Evolutionary conservation across 331 rosid species (phyloP).

Genomic region (Prunus yedoensis): DNA sequence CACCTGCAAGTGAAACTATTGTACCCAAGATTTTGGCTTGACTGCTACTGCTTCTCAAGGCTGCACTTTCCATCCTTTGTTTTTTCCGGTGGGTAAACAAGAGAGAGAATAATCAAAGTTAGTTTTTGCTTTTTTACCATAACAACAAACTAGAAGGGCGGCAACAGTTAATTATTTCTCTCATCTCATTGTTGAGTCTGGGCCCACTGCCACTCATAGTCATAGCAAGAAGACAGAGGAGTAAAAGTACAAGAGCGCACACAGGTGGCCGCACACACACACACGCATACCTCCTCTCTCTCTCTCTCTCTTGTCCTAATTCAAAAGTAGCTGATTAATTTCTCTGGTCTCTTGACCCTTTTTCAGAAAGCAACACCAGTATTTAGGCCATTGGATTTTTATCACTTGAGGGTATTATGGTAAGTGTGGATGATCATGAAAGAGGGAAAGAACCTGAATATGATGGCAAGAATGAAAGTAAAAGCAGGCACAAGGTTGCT

Average conservation of each 20-base stretch:
- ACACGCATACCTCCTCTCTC: too few relatives aligned
- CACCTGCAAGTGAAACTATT: constrained; percentile 71
- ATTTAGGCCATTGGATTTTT: not conserved
- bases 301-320: not conserved
- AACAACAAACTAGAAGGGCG: not conserved
- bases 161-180: not conserved
- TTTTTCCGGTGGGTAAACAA: not conserved
- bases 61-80: constrained; percentile 68
- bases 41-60: constrained; percentile 44
- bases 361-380: not conserved
- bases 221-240: constrained; percentile 1
- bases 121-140: not conserved
- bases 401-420: not conserved
- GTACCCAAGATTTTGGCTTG: constrained; percentile 75
- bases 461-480: constrained; percentile 70
- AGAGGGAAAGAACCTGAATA: constrained; percentile 52
- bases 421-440: not conserved
- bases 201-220: not conserved
- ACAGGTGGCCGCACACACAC: not conserved
- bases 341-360: not conserved
- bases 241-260: not conserved
- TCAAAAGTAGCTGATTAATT: not conserved
- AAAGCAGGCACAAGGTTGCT: constrained; percentile 77
- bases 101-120: not conserved
- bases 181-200: too few relatives aligned